Evolutionary conservation across 352 stramenopile genomes (phyloP).

Genomic region (Phytopythium kandeliae): DNA sequence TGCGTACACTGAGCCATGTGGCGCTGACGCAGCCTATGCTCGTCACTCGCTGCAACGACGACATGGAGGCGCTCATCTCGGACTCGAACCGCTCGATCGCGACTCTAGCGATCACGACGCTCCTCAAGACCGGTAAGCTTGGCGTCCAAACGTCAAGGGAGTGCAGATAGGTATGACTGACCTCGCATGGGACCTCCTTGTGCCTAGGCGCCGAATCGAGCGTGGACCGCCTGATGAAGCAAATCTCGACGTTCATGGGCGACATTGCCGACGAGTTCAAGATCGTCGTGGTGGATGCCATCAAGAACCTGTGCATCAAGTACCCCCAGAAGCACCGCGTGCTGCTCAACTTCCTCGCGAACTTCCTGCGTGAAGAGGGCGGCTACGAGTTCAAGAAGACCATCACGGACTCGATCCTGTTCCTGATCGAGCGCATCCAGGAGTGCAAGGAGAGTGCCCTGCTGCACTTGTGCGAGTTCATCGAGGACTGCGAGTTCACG

Average conservation of each 20-base stretch:
- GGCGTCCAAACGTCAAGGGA: neutral
- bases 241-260: constrained; percentile 98
- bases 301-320: constrained; percentile 97
- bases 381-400: constrained; percentile 99
- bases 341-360: constrained; percentile 97
- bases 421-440: constrained; percentile 95
- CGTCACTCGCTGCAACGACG: constrained; percentile 97
- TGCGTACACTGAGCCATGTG: constrained; percentile 94
- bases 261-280: constrained; percentile 99
- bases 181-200: neutral
- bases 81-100: constrained; percentile 98
- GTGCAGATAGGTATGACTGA: too few relatives aligned
- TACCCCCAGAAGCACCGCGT: constrained; percentile 98
- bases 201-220: constrained; percentile 89
- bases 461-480: constrained; percentile 99
- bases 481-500: constrained; percentile 96
- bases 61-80: constrained; percentile 97
- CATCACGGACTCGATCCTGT: constrained; percentile 97
- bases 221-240: constrained; percentile 95
- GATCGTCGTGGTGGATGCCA: constrained; percentile 96
- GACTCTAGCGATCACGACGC: constrained; percentile 98
- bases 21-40: constrained; percentile 90
- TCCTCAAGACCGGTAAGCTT: constrained; percentile 95
- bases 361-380: constrained; percentile 95
- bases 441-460: constrained; percentile 97